These are phyloP conservation scores for Aspergillus tubingensis DNA, from an alignment of 2,329 filamentous ascomycete genomes.

Conservation along the genomic window DNA sequence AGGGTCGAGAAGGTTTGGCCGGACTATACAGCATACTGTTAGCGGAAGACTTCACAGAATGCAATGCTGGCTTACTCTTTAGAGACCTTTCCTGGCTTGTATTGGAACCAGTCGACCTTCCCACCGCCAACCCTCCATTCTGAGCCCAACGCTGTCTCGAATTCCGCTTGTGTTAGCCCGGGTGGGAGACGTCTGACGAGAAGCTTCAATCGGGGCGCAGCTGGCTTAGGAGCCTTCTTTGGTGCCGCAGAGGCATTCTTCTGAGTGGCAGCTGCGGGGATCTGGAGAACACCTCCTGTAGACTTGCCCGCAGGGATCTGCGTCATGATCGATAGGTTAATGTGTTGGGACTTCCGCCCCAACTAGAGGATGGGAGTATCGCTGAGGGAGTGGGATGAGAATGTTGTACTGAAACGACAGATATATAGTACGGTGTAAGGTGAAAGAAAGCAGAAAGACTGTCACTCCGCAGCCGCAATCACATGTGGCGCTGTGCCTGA, in stretches of 20 bases:
- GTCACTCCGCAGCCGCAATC: neutral
- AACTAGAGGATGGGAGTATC: neutral
- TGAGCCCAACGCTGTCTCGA: constrained; percentile 68
- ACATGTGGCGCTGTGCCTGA: neutral
- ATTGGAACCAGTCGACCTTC: constrained; percentile 82
- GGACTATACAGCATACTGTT: constrained; percentile 52
- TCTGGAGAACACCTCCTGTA: constrained; percentile 57
- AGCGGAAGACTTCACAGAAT: neutral
- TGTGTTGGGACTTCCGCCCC: constrained; percentile 2
- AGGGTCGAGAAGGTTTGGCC: constrained; percentile 81
- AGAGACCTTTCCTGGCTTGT: constrained; percentile 72
- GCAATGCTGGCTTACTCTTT: constrained; percentile 64
- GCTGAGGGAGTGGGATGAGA: neutral
- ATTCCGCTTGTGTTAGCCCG: constrained; percentile 78
- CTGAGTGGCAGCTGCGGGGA: constrained; percentile 50
- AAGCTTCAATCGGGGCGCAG: constrained; percentile 73
- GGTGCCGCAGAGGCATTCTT: constrained; percentile 45
- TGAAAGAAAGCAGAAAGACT: neutral
- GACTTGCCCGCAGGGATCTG: constrained; percentile 32
- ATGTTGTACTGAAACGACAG: neutral
- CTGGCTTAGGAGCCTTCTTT: constrained; percentile 49
- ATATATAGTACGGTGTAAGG: neutral
- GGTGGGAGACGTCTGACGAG: constrained; percentile 83
- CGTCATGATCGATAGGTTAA: constrained; percentile 25
- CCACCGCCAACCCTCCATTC: constrained; percentile 81